Conservation (phyloP, 495 filamentous ascomycete species). For the Lineolata rhizophorae region DNA sequence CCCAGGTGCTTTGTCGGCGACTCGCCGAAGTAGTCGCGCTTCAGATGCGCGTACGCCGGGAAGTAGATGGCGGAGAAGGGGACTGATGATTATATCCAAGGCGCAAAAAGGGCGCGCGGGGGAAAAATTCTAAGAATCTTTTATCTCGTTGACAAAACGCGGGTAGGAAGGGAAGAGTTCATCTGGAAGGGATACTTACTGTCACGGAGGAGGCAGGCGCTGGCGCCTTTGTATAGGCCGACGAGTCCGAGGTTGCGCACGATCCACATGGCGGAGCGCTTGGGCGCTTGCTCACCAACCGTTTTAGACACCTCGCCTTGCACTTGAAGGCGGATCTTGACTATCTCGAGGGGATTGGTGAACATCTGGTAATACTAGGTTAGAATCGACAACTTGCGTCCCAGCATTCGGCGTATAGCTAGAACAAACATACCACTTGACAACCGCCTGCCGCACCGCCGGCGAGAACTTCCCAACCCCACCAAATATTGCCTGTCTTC, state of each 20-base stretch:
- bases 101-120: too few relatives aligned
- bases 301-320: slow-evolving; percentile 89
- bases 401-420: too few relatives aligned
- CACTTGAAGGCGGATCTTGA: slow-evolving; percentile 95
- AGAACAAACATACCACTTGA: slow-evolving; percentile 67
- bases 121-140: neutral
- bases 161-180: neutral
- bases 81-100: slow-evolving; percentile 23
- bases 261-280: slow-evolving; percentile 92
- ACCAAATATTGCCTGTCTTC: slow-evolving; percentile 51
- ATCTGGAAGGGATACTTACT: slow-evolving; percentile 16
- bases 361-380: slow-evolving; percentile 40
- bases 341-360: slow-evolving; percentile 94
- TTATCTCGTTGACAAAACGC: too few relatives aligned
- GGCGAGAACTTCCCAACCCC: slow-evolving; percentile 53
- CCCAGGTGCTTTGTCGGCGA: slow-evolving; percentile 74
- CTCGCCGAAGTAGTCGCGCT: slow-evolving; percentile 86
- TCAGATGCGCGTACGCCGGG: slow-evolving; percentile 86
- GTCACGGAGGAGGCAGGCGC: slow-evolving; percentile 82
- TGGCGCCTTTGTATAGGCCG: slow-evolving; percentile 94
- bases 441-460: slow-evolving; percentile 83
- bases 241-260: slow-evolving; percentile 86
- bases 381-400: too few relatives aligned
- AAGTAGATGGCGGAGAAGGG: slow-evolving; percentile 99
- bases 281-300: slow-evolving; percentile 50